Evolutionary conservation across 75 land plant species (phyloP), one percentile per base, ranked within the genome.

Genomic region (Cunninghamia lanceolata): DNA sequence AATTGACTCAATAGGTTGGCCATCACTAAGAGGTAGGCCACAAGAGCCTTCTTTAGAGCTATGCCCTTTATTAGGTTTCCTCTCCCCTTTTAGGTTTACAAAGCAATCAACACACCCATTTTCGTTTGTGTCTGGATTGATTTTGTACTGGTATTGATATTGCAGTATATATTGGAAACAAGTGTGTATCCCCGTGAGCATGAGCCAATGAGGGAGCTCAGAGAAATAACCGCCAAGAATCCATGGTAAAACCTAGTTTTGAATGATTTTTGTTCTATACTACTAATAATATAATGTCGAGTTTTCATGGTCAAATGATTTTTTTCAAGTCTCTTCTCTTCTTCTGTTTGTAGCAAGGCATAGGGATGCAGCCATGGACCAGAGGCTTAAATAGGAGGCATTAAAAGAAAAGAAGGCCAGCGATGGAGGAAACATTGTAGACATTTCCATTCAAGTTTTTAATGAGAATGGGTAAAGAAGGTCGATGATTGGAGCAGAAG

Each of bases 21-120:
- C 87, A 91, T 79, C 98, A 96, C 85, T 92, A 90, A 43, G 93
- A 95, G 83, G 91, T 90, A 34, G 99, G 99, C 82, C 99, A 97
- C 94, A 97, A 97, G 93, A 95, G 94, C 68, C 96, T 97, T 54
- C 87, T 97, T 39, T 93, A 92, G 86, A 94, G 95, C 85, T 94
- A 93, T 86, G 96, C 94, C 75, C 96, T 97, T 46, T 95, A 95
- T 79, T 96, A 97, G 95, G 99, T 95, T 80, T 80, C 3, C 15
- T 4, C 9, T 21, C 25, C 17, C 25, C 30, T 46, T 17, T 40
- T n/a, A n/a, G 2, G 28, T 28, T 80, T n/a, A 28, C 47, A 45
- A 28, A 21, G 17, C 9, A 9, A 8, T 43, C 3, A 25, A 82
- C 21, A 39, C 11, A 38, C 16, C 30, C 35, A 78, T 19, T 1